Base-by-base conservation (phyloP, 2,329 filamentous ascomycete species). In the Lachnellula subtilissima region DNA sequence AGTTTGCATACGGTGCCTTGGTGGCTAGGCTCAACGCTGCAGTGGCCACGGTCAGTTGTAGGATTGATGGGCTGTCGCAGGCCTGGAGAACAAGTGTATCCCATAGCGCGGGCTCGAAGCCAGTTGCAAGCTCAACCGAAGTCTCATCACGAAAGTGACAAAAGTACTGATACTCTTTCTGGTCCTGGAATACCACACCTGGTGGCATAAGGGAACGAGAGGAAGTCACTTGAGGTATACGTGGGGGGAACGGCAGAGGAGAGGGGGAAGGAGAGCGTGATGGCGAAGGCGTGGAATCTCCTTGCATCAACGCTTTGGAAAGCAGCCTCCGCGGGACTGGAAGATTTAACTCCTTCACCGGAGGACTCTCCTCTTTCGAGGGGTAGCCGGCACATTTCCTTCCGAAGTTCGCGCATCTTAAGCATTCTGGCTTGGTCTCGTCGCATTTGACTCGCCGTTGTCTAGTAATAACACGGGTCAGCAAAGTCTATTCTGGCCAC, bases 351-450 rank as follows among this genome's bases (percentile, higher is more conserved):
- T 39, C 48, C 46, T 57, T 57, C 9, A 43, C 50, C 6, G 48
- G 40, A 36, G 52, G 48, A 39, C 45, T 50, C 36, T 56, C 48
- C 42, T 57, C 55, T 28, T 48, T 51, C 11, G 48, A 22, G n/a
- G 47, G 51, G 55, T 64, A 65, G 3, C 64, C 64, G 25, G 52
- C 62, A 46, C 64, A 65, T 28, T 56, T 57, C 25, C 61, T 47
- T 35, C 64, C 64, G 57, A 64, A 65, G 46, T 65, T 64, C 2
- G 57, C 52, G 46, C 64, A 64, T 48, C 62, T 42, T 7, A 61
- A 40, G 39, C 62, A 64, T 28, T 54, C 51, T 19, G 64, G 64
- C 28, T 64, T 61, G n/a, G 55, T 59, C 37, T 64, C 61, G 22
- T 63, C 62, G 35, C 61, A 63, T 53, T 63, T 63, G 1, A 63